A percentile compares a stretch with the other conserved stretches of the same genome.
Evolutionary conservation across 257 asterid genomes (phyloP).

Genomic region (Solanum piurae): DNA sequence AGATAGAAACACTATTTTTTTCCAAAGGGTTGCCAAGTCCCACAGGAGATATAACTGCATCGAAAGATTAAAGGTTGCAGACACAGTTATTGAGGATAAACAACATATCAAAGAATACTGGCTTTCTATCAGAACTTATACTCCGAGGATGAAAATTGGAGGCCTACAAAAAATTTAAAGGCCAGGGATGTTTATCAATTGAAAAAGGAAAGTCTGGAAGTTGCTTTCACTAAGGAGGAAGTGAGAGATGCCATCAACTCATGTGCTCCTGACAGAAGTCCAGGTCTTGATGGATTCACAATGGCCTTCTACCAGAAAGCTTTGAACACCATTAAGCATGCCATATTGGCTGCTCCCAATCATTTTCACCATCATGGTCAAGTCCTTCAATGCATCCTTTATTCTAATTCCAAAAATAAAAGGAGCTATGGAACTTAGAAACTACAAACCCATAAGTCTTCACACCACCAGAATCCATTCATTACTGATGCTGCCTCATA

Average conservation of each 20-base stretch:
- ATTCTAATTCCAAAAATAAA: neutral
- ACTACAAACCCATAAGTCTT: neutral
- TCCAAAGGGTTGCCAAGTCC: neutral
- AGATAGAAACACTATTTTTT: neutral
- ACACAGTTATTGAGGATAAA: too few relatives aligned
- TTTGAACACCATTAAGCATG: neutral
- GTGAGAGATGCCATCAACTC: neutral
- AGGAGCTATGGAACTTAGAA: neutral
- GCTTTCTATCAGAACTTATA: neutral
- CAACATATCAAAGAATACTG: neutral
- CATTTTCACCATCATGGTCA: neutral
- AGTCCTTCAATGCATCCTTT: neutral
- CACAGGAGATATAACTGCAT: neutral
- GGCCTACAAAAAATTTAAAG: neutral
- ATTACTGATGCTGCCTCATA: neutral
- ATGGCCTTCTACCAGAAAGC: neutral
- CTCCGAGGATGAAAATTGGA: neutral
- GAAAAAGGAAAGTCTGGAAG: neutral
- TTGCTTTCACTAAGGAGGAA: neutral
- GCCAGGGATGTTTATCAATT: neutral
- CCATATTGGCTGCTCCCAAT: neutral
- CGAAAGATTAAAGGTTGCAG: neutral
- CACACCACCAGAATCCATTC: neutral
- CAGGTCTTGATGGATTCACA: neutral
- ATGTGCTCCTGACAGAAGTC: neutral